Evolutionary conservation across 2,329 filamentous ascomycete species (phyloP), one percentile per base, ranked within the genome.

Genomic region (Xylariomycetidae sp.): DNA sequence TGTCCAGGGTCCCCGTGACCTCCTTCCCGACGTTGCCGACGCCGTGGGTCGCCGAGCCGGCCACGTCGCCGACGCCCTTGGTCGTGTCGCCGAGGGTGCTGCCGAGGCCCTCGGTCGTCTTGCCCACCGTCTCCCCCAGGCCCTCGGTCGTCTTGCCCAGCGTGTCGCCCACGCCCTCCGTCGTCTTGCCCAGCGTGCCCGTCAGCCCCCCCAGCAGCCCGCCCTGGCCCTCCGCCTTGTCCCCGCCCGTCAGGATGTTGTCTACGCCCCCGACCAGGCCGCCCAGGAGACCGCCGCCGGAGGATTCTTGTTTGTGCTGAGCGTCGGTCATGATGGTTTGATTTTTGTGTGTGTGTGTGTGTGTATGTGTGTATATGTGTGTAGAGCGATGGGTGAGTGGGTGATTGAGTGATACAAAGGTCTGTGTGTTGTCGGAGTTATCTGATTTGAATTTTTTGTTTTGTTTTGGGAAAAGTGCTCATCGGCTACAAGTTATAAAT

Each of bases 231-330:
- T 62, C 33, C 14, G 54, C 51, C 38, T 63, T 50, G 19, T 62
- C 56, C 34, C 58, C 60, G 26, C 60, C 61, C 13, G 59, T 62
- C 30, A 63, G 50, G 27, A 60, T 56, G 34, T 57, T 61, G 41
- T 62, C 56, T 36, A 61, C 45, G 23, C 49, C 47, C 37, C 58
- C 55, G 31, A 56, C 54, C 16, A 60, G 38, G 27, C 51, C 49
- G 41, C 58, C 58, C 30, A 62, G 49, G 28, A 63, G 45, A 10
- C 59, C 59, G 37, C 46, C 42, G 34, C 41, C 33, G 14, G 37
- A 31, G 16, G 38, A 35, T 15, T 44, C 34, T 23, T 25, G 31
- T 19, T 42, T 34, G 7, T 23, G 18, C 25, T 44, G 25, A 18
- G 38, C 44, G 29, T 38, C 45, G 16, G 41, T 5, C 44, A 46